phyloP scores from a whole-genome alignment of 108 stramenopile species.

The Discostella stelligeroides region DNA sequence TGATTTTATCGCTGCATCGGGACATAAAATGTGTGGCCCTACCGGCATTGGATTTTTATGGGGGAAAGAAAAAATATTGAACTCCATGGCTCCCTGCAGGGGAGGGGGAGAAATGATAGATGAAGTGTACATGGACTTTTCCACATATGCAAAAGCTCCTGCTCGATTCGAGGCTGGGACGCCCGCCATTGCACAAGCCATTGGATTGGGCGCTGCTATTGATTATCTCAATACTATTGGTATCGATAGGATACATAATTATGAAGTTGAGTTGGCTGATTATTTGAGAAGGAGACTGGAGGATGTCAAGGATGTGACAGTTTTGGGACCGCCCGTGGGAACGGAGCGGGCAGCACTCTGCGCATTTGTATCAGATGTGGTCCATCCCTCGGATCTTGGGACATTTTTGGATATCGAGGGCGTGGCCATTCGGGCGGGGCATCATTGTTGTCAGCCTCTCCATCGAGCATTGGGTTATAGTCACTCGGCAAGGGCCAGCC shows the following conservation, averaged over 20 bases:
- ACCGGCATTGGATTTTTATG: slow-evolving; percentile 97
- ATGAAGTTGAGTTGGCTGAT: slow-evolving; percentile 82
- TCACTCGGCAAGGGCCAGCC: slow-evolving; percentile 86
- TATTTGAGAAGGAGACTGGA: slow-evolving; percentile 78
- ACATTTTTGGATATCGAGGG: slow-evolving; percentile 97
- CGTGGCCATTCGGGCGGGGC: slow-evolving; percentile 93
- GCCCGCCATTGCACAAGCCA: slow-evolving; percentile 93
- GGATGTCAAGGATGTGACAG: slow-evolving; percentile 74
- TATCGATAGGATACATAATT: slow-evolving; percentile 87
- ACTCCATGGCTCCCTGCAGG: slow-evolving; percentile 89
- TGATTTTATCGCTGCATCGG: slow-evolving; percentile 95
- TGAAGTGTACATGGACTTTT: slow-evolving; percentile 81
- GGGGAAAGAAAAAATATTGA: slow-evolving; percentile 76
- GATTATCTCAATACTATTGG: slow-evolving; percentile 82
- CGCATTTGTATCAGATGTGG: slow-evolving; percentile 82
- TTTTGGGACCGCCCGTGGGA: slow-evolving; percentile 75
- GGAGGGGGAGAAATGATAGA: slow-evolving; percentile 98
- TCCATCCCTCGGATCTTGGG: slow-evolving; percentile 93
- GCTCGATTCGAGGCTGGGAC: slow-evolving; percentile 97
- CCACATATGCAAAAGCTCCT: slow-evolving; percentile 88
- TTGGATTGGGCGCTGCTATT: slow-evolving; percentile 91
- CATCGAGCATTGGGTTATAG: slow-evolving; percentile 86
- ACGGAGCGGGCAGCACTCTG: slow-evolving; percentile 80
- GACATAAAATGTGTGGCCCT: slow-evolving; percentile 98
- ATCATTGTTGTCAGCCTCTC: slow-evolving; percentile 98